Conservation (phyloP, 2,329 filamentous ascomycete genomes). For the Verticillium tricorpus region DNA sequence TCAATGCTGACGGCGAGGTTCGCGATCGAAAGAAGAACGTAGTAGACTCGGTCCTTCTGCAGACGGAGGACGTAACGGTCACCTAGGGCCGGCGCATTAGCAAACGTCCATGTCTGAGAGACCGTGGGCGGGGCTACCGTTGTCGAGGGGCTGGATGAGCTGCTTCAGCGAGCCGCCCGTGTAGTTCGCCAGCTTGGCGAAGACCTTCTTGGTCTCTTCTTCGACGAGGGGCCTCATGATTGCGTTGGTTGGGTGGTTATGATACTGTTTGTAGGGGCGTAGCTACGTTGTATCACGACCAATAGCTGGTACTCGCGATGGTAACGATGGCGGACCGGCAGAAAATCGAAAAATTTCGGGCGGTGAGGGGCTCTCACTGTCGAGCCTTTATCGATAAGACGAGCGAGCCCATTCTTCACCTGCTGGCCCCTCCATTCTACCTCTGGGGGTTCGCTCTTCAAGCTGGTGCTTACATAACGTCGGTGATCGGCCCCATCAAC, state of each 20-base stretch:
- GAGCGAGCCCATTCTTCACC: slow-evolving; percentile 3
- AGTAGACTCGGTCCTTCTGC: slow-evolving; percentile 82
- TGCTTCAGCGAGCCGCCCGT: slow-evolving; percentile 82
- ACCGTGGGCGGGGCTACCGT: slow-evolving; percentile 23
- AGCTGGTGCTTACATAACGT: not conserved
- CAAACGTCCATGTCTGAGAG: not conserved
- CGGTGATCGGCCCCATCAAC: not conserved
- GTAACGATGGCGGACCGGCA: slow-evolving; percentile 13
- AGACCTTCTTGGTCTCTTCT: slow-evolving; percentile 73
- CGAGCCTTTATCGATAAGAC: not conserved
- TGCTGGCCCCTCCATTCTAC: not conserved
- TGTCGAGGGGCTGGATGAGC: slow-evolving; percentile 62
- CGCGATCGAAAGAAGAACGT: slow-evolving; percentile 82
- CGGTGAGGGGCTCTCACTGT: slow-evolving; percentile 13
- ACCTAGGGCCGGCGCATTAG: slow-evolving; percentile 16
- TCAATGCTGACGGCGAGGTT: slow-evolving; percentile 86
- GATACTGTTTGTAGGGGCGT: not conserved
- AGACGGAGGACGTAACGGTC: slow-evolving; percentile 81
- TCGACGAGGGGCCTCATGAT: slow-evolving; percentile 81
- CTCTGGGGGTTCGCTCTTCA: too few species aligned
- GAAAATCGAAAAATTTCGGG: slow-evolving; percentile 21
- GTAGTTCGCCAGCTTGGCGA: slow-evolving; percentile 92
- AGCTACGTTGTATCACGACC: not conserved
- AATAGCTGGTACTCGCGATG: not conserved
- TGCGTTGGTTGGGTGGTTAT: not conserved